These are phyloP conservation scores for Basipetospora chlamydospora DNA, from an alignment of 2,329 filamentous ascomycete genomes.

Conservation along the genomic window DNA sequence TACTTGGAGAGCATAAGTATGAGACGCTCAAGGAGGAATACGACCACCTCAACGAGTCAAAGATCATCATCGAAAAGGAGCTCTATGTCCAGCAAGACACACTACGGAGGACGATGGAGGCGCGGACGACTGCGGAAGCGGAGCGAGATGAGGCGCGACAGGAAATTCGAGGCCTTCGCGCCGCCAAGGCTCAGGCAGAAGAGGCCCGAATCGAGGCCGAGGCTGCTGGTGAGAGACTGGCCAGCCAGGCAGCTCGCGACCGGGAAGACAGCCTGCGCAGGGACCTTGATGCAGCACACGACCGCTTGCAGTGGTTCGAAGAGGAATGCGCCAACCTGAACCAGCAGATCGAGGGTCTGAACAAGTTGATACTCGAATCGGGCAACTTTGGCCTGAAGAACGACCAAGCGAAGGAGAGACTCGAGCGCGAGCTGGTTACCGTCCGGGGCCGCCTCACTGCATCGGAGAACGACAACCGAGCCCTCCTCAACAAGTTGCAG, in stretches of 20 bases:
- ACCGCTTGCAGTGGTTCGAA: conserved; percentile 65
- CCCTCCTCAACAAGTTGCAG: conserved; percentile 90
- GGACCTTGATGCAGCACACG: conserved; percentile 67
- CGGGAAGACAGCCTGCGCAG: conserved; percentile 62
- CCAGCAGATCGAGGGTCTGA: conserved; percentile 69
- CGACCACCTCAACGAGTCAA: conserved; percentile 76
- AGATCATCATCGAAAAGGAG: conserved; percentile 96
- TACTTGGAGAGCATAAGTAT: conserved; percentile 81
- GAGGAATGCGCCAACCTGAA: conserved; percentile 63
- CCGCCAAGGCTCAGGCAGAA: conserved; percentile 73
- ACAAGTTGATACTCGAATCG: conserved; percentile 74
- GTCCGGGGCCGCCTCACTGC: conserved; percentile 79
- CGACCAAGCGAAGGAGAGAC: conserved; percentile 84
- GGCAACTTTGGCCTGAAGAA: conserved; percentile 80
- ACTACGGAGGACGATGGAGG: conserved; percentile 71
- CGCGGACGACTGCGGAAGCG: conserved; percentile 63
- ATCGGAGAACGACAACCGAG: conserved; percentile 91
- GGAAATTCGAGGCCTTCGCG: conserved; percentile 69
- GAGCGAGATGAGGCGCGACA: conserved; percentile 80
- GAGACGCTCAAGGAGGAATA: conserved; percentile 72
- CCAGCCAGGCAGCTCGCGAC: conserved; percentile 65
- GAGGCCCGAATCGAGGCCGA: conserved; percentile 76
- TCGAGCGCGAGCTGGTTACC: conserved; percentile 82
- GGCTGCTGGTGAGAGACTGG: conserved; percentile 61
- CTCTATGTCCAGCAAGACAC: conserved; percentile 92